Base-by-base conservation (phyloP, 2,329 filamentous ascomycete species). In the Atkinsonella hypoxylon region DNA sequence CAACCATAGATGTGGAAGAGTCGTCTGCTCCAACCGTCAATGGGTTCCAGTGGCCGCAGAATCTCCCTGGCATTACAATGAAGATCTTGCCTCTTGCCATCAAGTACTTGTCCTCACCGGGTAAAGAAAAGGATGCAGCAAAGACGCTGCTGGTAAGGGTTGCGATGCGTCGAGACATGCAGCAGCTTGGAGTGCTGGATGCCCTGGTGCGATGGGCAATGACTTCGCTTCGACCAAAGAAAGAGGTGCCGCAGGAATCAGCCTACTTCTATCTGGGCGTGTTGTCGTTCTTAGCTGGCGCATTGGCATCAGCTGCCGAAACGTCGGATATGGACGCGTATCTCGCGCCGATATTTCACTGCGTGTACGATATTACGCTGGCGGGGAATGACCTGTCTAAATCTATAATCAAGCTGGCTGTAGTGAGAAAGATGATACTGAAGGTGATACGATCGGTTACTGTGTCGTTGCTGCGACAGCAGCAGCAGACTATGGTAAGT, bases 81-180 rank as follows among this genome's bases (percentile, higher is more conserved):
- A 78, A 88, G 13, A 72, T 93, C 10, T 70, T 95, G 5, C 79
- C 81, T 0, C 66, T 95, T 26, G 87, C 83, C 7, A 70, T 89
- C 49, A 75, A 78, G 51, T 87, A 89, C 61, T 76, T 97, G 15
- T 72, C 78, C 6, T 81, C 79, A 1, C 77, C 91, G 0, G 89
- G 90, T 0, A 96, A 95, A 59, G 91, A 96, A 62, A 81, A 87
- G 51, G 88, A 93, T 66, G 89, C 89, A 10, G 90, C 93, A n/a
- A 89, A 85, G 53, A 75, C 80, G 2, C 73, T 97, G 22, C 73
- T 98, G 8, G 87, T 95, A 17, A 79, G 89, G 44, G 73, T 96
- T 44, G 80, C 83, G n/a, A 81, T 90, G 63, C 80, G 93, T 15
- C 81, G 80, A 45, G 93, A 98, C 64, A 95, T 97, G 88, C 87